These are phyloP conservation scores for Medakamo hakoo DNA, from an alignment of 139 green algal species.

Conservation along the genomic window DNA sequence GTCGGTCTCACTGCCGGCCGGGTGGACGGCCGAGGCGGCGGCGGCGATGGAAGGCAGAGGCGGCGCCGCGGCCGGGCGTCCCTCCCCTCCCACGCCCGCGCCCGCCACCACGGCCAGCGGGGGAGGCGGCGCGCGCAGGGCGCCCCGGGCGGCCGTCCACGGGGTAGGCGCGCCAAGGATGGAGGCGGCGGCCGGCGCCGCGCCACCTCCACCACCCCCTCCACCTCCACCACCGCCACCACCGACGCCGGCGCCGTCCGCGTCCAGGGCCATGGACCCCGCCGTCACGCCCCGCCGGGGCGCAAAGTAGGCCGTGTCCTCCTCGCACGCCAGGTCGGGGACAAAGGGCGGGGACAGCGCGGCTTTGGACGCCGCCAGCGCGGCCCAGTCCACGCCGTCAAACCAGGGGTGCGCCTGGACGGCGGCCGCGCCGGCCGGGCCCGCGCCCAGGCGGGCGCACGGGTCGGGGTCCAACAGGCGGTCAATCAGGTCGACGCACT, in stretches of 20 bases:
- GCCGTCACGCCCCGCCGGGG: slow-evolving; percentile 5
- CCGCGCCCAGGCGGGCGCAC: slow-evolving; percentile 36
- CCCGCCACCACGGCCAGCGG: too few species aligned
- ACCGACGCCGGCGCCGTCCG: not conserved
- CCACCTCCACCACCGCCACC: not conserved
- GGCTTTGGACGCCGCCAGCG: slow-evolving; percentile 47
- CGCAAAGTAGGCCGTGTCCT: slow-evolving; percentile 57
- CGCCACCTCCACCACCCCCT: not conserved
- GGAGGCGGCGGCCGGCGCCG: too few species aligned
- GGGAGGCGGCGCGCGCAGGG: too few species aligned
- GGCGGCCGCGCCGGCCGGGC: slow-evolving; percentile 43
- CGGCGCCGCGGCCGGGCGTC: too few species aligned
- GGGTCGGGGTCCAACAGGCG: slow-evolving; percentile 52
- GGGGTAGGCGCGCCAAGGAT: too few species aligned
- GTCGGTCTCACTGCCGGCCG: not conserved
- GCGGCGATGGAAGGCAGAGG: too few species aligned
- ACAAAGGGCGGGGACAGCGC: slow-evolving; percentile 49
- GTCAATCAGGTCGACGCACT: slow-evolving; percentile 66
- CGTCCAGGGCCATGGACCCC: not conserved
- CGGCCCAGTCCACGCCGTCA: slow-evolving; percentile 55
- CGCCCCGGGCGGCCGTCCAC: too few species aligned
- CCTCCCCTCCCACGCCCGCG: too few species aligned
- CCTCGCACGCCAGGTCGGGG: slow-evolving; percentile 33
- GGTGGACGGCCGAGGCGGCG: not conserved
- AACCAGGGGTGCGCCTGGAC: slow-evolving; percentile 81